phyloP scores from a whole-genome alignment of 2,329 filamentous ascomycete genomes.

The Exophiala phaeomuriformis region DNA sequence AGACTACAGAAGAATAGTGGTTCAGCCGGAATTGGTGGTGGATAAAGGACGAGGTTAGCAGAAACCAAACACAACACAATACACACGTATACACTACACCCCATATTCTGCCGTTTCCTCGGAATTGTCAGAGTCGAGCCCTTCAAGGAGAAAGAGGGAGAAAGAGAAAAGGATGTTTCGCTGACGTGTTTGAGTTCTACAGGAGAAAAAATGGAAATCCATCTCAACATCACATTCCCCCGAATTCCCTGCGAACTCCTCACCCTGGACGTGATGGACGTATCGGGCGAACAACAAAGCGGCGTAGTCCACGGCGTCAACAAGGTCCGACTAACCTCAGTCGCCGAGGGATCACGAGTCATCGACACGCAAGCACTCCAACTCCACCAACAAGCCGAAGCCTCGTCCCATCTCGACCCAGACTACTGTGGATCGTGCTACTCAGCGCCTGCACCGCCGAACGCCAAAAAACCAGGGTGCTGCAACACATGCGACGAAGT shows the following conservation, averaged over 20 bases:
- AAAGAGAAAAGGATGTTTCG: neutral
- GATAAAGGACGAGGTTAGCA: constrained; percentile 85
- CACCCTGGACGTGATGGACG: constrained; percentile 98
- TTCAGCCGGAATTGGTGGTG: constrained; percentile 88
- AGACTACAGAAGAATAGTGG: constrained; percentile 77
- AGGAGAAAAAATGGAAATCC: constrained; percentile 98
- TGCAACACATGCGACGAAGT: constrained; percentile 98
- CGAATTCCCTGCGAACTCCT: constrained; percentile 88
- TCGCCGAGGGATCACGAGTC: constrained; percentile 64
- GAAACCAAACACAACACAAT: neutral
- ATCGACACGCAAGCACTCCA: constrained; percentile 64
- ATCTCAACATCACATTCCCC: constrained; percentile 94
- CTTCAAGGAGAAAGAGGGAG: too few species aligned
- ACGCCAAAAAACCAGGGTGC: constrained; percentile 73
- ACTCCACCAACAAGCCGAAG: constrained; percentile 62
- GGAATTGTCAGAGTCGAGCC: too few species aligned
- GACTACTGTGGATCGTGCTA: constrained; percentile 92
- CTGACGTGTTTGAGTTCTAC: neutral
- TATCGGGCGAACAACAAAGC: constrained; percentile 92
- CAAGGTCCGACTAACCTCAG: constrained; percentile 74
- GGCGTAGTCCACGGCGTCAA: constrained; percentile 87
- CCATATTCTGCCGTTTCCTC: too few species aligned
- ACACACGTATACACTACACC: too few species aligned
- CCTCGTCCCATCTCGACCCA: constrained; percentile 69
- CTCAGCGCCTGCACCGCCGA: constrained; percentile 66